Evolutionary conservation across 768 basidiomycete species (phyloP), one percentile per base, ranked within the genome.

Genomic region (Megacollybia marginata): DNA sequence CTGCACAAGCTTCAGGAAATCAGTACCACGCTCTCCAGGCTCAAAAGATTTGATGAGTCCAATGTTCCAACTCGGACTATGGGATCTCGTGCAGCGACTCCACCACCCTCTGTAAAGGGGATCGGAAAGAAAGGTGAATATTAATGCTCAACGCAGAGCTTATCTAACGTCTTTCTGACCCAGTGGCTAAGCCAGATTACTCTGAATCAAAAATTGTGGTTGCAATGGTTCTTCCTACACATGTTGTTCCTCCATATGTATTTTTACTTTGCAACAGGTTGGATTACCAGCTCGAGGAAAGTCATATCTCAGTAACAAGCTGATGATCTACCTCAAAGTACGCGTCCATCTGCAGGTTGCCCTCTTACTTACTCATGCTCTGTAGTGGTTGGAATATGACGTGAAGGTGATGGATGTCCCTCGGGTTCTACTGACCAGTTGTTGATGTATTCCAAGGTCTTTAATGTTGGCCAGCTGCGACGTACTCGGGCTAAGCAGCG

Each of bases 191-290:
- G 65, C 96, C 96, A 5, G 96, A 99, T 61, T 98, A 98, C 59
- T 96, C 93, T 3, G 94, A 97, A 62, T 91, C 92, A 34, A 99
- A 98, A 78, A 96, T 99, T 55, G 92, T 99, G 7, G 79, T 98
- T 10, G 95, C 95, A 2, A 97, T 97, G 91, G 95, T 92, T 47
- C 12, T 42, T 19, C 16, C 40, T n/a, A 48, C 38, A 34, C 10
- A 23, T 19, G 38, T 40, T 40, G 4, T 15, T 40, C 15, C 15
- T 40, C 15, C 38, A 19, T 3, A 15, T 15, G 38, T 8, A 19
- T 15, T 6, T 28, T 40, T 15, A 7, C 15, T 19, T 40, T 40
- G 38, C 44, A 16, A 15, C 56, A 94, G 92, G 92, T 98, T 52
- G 96, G 96, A 28, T 68, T 99, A 42, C 96, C 96, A n/a, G 96